Evolutionary conservation across 2,329 filamentous ascomycete genomes (phyloP), one percentile per base, ranked within the genome.

Genomic region (Fusarium protoensiforme): DNA sequence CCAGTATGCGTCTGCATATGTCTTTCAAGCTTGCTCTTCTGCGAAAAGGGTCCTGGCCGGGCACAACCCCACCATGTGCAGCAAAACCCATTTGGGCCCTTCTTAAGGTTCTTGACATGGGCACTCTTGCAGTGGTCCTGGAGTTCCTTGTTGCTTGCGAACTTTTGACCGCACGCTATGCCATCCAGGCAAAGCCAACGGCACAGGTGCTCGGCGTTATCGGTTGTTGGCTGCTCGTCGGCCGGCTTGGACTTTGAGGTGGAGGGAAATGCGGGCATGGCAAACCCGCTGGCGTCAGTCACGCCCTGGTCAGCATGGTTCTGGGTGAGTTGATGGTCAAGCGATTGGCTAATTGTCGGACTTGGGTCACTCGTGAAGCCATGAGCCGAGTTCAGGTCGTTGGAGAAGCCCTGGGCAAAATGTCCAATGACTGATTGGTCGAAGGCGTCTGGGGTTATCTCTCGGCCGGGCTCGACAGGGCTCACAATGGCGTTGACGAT

Each of bases 1-100:
- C 89, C 89, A 18, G 90, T 92, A 77, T 92, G 91, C 3, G 88
- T 90, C 73, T 91, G 89, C 80, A 92, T 86, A 75, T 92, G 91
- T 51, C 91, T 84, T 72, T 91, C 90, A 20, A 92, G 83, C 77
- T 92, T 92, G 78, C 89, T 90, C 75, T 88, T 85, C 75, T 91
- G 89, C 3, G 84, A 85, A 70, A 92, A 92, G 18, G 86, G 85
- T 6, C 84, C 83, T 38, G 86, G 82, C 38, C 90, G 87, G 36
- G 82, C 83, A 78, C 91, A 92, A 46, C 84, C 85, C 16, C 84
- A 80, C 90, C 90, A 92, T 43, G 81, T 82, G 75, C 89, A 91
- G n/a, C 81, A 78, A 66, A 87, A 90, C 3, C 87, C 87, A 16
- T 81, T 79, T 4, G 79, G 77, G 5, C 81, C 80, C 69, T 87